These are phyloP conservation scores for Eustoma russellianum DNA, from an alignment of 257 asterid species.

Conservation along the genomic window DNA sequence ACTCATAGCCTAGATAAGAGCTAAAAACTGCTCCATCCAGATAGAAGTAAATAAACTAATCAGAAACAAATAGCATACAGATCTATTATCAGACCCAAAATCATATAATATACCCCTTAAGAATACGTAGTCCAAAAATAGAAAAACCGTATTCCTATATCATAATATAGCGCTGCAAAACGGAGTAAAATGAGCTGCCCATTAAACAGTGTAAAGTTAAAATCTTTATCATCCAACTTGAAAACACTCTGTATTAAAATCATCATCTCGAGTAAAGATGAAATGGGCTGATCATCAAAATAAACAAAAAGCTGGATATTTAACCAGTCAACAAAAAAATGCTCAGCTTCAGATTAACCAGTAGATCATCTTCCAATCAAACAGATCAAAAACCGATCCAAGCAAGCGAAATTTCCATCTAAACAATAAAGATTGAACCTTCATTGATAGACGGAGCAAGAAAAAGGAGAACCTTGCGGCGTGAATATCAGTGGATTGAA, in stretches of 20 bases:
- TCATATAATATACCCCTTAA: conserved; percentile 1
- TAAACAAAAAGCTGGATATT: neutral
- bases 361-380: conserved; percentile 40
- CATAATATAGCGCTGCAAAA: conserved; percentile 38
- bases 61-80: conserved; percentile 15
- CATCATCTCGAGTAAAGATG: conserved; percentile 10
- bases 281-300: too few relatives aligned
- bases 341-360: conserved; percentile 20
- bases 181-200: conserved; percentile 29
- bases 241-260: conserved; percentile 14
- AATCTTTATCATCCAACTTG: conserved; percentile 27
- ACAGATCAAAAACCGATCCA: conserved; percentile 57
- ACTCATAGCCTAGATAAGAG: neutral
- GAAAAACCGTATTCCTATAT: conserved; percentile 11
- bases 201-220: conserved; percentile 20
- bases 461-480: conserved; percentile 5
- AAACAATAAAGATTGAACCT: conserved; percentile 29
- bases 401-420: conserved; percentile 37
- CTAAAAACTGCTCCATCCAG: conserved; percentile 5
- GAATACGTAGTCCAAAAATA: conserved; percentile 22
- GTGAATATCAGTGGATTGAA: conserved; percentile 14
- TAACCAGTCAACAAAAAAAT: conserved; percentile 22
- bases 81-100: conserved; percentile 23
- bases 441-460: conserved; percentile 8
- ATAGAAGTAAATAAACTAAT: conserved; percentile 9